A percentile compares a stretch with the other conserved stretches of the same genome.
Evolutionary conservation across 1,284 basidiomycete species (phyloP).

Genomic region (Pseudozyma tsukubaensis): DNA sequence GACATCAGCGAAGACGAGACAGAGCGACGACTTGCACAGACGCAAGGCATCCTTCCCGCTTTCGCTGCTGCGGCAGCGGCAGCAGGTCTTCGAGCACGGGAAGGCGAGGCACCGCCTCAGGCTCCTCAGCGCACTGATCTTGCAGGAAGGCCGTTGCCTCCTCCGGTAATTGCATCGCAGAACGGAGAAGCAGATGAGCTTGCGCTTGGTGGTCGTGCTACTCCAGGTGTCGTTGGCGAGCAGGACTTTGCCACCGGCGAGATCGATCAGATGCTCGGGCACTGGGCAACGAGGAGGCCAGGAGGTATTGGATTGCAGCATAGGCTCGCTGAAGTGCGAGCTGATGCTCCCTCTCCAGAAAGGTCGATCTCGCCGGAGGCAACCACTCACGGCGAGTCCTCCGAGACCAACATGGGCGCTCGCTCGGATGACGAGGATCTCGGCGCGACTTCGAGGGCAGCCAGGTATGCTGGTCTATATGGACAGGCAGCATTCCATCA

Average conservation of each 20-base stretch:
- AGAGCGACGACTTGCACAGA: conserved; percentile 47
- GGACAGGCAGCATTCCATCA: conserved; percentile 22
- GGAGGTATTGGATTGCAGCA: conserved; percentile 30
- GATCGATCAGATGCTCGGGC: conserved; percentile 61
- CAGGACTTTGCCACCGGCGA: conserved; percentile 58
- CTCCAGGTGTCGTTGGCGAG: conserved; percentile 40
- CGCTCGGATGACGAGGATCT: conserved; percentile 48
- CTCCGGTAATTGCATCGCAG: conserved; percentile 62
- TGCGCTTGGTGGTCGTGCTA: conserved; percentile 52
- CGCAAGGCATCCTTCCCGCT: conserved; percentile 37
- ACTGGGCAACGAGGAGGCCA: conserved; percentile 41
- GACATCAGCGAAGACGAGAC: conserved; percentile 61
- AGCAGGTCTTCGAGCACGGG: conserved; percentile 23
- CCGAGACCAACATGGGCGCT: conserved; percentile 31
- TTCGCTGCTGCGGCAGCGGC: conserved; percentile 41
- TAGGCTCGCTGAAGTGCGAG: conserved; percentile 37
- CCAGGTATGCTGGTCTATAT: conserved; percentile 80
- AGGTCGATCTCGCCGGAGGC: conserved; percentile 42
- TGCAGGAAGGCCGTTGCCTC: conserved; percentile 58
- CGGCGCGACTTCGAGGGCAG: conserved; percentile 72
- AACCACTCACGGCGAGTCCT: conserved; percentile 12
- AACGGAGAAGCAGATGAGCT: conserved; percentile 49
- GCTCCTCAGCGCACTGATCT: conserved; percentile 56
- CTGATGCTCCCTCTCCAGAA: conserved; percentile 38
- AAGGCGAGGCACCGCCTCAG: conserved; percentile 31